A percentile compares a stretch with the other conserved stretches of the same genome.
Evolutionary conservation across 441 rosid genomes (phyloP).

Genomic region (Arabidopsis hybrid): DNA sequence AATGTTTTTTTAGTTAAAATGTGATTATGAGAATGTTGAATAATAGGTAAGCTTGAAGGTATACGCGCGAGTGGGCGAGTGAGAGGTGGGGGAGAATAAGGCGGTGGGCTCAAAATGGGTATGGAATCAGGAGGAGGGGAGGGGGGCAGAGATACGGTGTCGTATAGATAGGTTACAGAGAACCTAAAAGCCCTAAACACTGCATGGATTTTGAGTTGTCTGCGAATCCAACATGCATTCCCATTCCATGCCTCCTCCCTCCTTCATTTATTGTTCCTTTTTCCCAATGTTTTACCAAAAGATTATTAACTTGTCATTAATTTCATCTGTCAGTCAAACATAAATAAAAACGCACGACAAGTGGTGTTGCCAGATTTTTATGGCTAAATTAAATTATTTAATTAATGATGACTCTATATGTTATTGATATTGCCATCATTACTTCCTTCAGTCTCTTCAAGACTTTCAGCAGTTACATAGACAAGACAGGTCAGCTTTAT

Average conservation of each 20-base stretch:
- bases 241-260: slow-evolving; percentile 26
- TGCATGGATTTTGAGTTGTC: slow-evolving; percentile 45
- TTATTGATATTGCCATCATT: slow-evolving; percentile 36
- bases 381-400: background rate
- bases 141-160: slow-evolving; percentile 38
- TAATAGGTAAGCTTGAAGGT: background rate
- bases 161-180: slow-evolving; percentile 42
- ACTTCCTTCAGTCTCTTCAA: slow-evolving; percentile 33
- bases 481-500: slow-evolving; percentile 38
- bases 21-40: background rate
- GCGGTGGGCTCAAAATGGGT: slow-evolving; percentile 52
- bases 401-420: background rate
- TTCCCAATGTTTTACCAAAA: slow-evolving; percentile 28
- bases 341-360: slow-evolving; percentile 41
- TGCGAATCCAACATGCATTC: slow-evolving; percentile 45
- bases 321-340: slow-evolving; percentile 43
- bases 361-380: slow-evolving; percentile 22
- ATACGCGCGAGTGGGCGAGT: slow-evolving; percentile 14
- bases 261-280: slow-evolving; percentile 42
- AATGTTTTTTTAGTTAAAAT: background rate
- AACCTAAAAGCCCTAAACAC: slow-evolving; percentile 43
- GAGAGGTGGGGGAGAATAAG: slow-evolving; percentile 33
- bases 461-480: slow-evolving; percentile 34
- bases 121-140: slow-evolving; percentile 31
- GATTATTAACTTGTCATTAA: slow-evolving; percentile 13